Evolutionary conservation across 2,329 filamentous ascomycete species (phyloP), one percentile per base, ranked within the genome.

Genomic region (Pseudogymnoascus sp.): DNA sequence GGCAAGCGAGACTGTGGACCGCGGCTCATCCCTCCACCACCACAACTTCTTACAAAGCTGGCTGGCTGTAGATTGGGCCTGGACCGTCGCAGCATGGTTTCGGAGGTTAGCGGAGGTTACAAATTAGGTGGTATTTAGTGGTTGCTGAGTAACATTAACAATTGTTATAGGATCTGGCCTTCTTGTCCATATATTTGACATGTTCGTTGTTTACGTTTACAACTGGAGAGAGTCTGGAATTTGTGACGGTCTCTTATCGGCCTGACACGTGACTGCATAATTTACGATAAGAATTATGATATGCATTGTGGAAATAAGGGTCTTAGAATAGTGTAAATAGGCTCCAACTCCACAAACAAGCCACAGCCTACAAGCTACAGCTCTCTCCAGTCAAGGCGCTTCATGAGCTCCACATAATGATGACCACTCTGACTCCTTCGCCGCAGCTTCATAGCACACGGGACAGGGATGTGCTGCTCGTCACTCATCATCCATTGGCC

Each of bases 31-130:
- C 49, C 49, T 55, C 9, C 25, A 16, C 25, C 7, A 52, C 25
- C 49, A 55, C 5, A 55, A 33, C 49, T 14, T 55, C 49, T 55
- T 55, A 55, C 49, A 55, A 55, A 55, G 49, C 49, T 55, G 28
- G n/a, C 49, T 16, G 28, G 49, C 28, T 18, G 49, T 33, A 33
- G 49, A 52, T 52, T 5, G 28, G 49, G 49, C 4, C 49, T 55
- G 49, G 28, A 55, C 49, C 28, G 49, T 33, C 49, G 28, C 49
- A 55, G 12, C 49, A 55, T 55, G 25, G 49, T 55, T 5, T 55
- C 28, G n/a, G 49, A 55, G 49, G 25, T 33, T 55, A 18, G 45
- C 16, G 49, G 49, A 33, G 28, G 49, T 55, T 55, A 33, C 12
- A 33, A 55, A 33, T 33, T 5, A 52, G 5, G 7, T 7, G 11